Conservation (phyloP, 1,284 basidiomycete species). For the Sanguinoderma infundibulare region DNA sequence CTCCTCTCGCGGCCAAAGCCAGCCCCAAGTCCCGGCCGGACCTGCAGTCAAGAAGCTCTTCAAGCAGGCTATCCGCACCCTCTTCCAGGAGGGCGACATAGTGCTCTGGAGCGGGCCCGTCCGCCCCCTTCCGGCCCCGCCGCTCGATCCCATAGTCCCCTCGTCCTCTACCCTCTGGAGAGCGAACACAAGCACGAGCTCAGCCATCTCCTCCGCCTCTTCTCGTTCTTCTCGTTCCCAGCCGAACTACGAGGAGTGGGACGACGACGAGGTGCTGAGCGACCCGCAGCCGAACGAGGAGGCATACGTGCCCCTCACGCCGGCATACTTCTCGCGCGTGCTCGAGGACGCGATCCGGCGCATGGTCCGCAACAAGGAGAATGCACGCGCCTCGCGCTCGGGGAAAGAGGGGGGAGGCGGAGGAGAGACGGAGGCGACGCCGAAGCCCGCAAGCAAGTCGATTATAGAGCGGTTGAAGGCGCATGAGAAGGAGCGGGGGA, state of each 20-base stretch:
- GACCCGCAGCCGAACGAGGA: constrained; percentile 64
- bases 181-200: constrained; percentile 34
- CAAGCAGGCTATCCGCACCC: constrained; percentile 59
- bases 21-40: constrained; percentile 34
- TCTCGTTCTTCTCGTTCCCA: constrained; percentile 7
- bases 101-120: constrained; percentile 67
- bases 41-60: constrained; percentile 62
- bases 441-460: constrained; percentile 7
- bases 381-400: too few species aligned
- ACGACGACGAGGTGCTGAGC: constrained; percentile 52
- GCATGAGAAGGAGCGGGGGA: constrained; percentile 6
- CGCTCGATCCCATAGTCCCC: constrained; percentile 19
- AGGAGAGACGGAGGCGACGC: constrained; percentile 2
- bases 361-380: constrained; percentile 35
- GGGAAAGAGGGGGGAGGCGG: neutral
- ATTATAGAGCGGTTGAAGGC: constrained; percentile 21
- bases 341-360: constrained; percentile 51
- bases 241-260: constrained; percentile 36
- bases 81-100: constrained; percentile 69
- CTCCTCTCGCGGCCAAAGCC: too few species aligned
- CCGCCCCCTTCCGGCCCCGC: constrained; percentile 29
- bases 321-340: constrained; percentile 49
- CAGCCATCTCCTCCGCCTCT: constrained; percentile 34
- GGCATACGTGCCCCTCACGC: constrained; percentile 64
- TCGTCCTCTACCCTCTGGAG: constrained; percentile 45